These are phyloP conservation scores for Botrytis pseudocinerea DNA, from an alignment of 2,329 filamentous ascomycete species.

Conservation along the genomic window DNA sequence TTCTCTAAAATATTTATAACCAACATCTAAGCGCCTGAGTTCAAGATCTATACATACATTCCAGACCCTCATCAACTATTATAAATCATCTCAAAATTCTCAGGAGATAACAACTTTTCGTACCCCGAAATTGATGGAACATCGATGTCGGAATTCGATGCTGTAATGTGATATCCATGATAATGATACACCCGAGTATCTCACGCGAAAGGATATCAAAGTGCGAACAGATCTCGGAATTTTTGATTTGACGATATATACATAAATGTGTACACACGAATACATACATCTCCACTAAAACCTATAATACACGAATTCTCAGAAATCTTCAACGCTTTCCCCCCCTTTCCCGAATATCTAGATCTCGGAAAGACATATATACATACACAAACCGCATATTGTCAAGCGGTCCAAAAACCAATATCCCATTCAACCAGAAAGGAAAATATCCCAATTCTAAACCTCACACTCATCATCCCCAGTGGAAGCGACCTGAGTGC, in stretches of 20 bases:
- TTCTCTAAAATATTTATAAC: too few relatives aligned
- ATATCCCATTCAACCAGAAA: rapidly evolving
- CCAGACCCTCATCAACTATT: rapidly evolving
- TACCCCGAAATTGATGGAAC: rapidly evolving
- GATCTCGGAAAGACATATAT: not conserved
- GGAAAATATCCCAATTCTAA: not conserved
- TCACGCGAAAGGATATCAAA: rapidly evolving
- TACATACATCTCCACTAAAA: not conserved
- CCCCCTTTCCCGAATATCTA: not conserved
- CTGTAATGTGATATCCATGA: rapidly evolving
- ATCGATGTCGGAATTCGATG: rapidly evolving
- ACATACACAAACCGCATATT: not conserved
- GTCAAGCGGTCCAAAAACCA: not conserved
- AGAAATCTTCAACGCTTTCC: rapidly evolving
- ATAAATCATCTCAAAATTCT: not conserved
- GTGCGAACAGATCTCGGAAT: not conserved
- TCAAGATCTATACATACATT: too few relatives aligned
- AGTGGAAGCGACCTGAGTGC: not conserved
- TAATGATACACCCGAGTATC: not conserved
- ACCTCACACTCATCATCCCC: not conserved
- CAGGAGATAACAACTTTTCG: rapidly evolving
- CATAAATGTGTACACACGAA: not conserved
- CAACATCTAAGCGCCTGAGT: too few relatives aligned
- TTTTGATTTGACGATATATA: not conserved
- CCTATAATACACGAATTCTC: not conserved